Conservation (phyloP, 2,329 filamentous ascomycete species). For the Fusarium equiseti region DNA sequence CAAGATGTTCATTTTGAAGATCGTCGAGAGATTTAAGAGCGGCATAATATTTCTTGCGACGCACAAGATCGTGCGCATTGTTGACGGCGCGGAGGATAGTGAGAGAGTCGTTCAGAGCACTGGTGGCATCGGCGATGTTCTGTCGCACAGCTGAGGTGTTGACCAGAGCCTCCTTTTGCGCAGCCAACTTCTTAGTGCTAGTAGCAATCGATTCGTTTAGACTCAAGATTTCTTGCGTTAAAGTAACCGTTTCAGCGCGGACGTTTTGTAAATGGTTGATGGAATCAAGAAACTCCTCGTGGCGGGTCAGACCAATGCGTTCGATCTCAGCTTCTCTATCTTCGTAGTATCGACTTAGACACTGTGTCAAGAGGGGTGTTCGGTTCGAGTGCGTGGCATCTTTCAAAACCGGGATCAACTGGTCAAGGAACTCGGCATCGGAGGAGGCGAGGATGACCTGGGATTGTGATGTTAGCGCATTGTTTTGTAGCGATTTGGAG, state of each 20-base stretch:
- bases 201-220: slow-evolving; percentile 95
- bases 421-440: slow-evolving; percentile 94
- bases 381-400: slow-evolving; percentile 84
- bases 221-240: slow-evolving; percentile 91
- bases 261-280: slow-evolving; percentile 95
- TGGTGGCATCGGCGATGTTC: slow-evolving; percentile 93
- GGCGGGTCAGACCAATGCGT: slow-evolving; percentile 91
- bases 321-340: slow-evolving; percentile 94
- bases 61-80: slow-evolving; percentile 90
- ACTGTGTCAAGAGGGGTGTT: slow-evolving; percentile 79
- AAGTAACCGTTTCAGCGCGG: slow-evolving; percentile 86
- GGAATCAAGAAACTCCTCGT: slow-evolving; percentile 94
- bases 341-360: slow-evolving; percentile 77
- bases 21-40: slow-evolving; percentile 95
- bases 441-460: slow-evolving; percentile 94
- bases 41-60: slow-evolving; percentile 94
- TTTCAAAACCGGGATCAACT: slow-evolving; percentile 92
- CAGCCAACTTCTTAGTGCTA: slow-evolving; percentile 92
- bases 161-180: slow-evolving; percentile 93
- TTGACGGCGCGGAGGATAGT: slow-evolving; percentile 94
- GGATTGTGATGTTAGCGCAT: slow-evolving; percentile 20
- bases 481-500: slow-evolving; percentile 5
- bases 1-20: slow-evolving; percentile 92
- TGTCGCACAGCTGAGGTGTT: slow-evolving; percentile 92
- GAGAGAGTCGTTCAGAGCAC: slow-evolving; percentile 89